phyloP scores from a whole-genome alignment of 2,329 filamentous ascomycete genomes.

The Epichloe hybrida region DNA sequence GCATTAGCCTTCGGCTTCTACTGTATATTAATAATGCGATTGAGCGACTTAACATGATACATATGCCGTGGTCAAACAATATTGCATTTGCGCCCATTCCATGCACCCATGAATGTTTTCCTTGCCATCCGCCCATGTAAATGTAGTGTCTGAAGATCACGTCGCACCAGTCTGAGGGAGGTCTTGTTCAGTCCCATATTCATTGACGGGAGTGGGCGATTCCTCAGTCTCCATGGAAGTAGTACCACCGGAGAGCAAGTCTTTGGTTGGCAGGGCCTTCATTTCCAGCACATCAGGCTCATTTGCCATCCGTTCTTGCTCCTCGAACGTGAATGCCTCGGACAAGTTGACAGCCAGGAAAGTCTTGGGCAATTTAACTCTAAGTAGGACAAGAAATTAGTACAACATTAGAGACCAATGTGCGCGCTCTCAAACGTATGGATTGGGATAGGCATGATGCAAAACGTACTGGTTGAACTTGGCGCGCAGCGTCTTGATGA shows the following conservation, averaged over 20 bases:
- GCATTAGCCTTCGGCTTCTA: no score
- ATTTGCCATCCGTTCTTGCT: conserved; percentile 36
- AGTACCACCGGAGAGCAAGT: conserved; percentile 11
- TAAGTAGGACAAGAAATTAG: conserved; percentile 14
- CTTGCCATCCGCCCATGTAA: neutral
- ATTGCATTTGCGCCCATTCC: neutral
- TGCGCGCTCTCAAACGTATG: conserved; percentile 5
- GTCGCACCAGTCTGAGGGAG: neutral
- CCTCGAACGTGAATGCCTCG: conserved; percentile 47
- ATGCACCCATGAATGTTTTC: neutral
- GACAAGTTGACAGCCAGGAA: conserved; percentile 53
- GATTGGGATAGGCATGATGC: neutral
- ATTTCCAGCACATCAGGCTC: conserved; percentile 36
- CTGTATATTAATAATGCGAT: no score
- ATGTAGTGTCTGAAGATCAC: neutral
- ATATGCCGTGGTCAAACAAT: no score
- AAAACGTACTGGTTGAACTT: conserved; percentile 80
- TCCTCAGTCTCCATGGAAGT: neutral
- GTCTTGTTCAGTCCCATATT: neutral
- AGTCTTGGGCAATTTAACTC: conserved; percentile 52
- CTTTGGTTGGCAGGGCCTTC: conserved; percentile 23
- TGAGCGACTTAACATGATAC: no score
- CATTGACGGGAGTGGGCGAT: neutral
- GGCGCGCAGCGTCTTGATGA: conserved; percentile 87
- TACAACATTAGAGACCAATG: neutral